phyloP scores from a whole-genome alignment of 169 alveolate species.

The Plasmodium coatneyi region DNA sequence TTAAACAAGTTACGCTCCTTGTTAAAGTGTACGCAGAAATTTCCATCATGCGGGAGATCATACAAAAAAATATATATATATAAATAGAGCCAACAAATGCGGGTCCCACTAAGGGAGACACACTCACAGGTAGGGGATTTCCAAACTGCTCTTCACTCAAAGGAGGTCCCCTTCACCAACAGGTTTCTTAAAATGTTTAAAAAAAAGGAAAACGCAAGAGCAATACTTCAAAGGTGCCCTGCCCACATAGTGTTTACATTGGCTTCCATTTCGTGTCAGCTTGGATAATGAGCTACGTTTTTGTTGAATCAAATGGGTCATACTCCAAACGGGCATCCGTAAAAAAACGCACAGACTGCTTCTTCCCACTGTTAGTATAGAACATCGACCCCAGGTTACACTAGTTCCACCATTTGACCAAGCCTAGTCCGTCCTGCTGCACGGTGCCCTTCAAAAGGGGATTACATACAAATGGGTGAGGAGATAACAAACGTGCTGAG shows the following conservation, averaged over 20 bases:
- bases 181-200: background rate
- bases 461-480: background rate
- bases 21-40: background rate
- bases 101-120: background rate
- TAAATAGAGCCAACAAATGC: background rate
- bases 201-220: background rate
- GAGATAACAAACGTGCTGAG: background rate
- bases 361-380: background rate
- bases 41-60: background rate
- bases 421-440: slow-evolving; percentile 68
- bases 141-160: background rate
- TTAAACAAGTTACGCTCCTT: background rate
- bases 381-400: background rate
- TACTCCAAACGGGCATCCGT: background rate
- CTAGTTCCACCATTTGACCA: slow-evolving; percentile 66
- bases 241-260: background rate
- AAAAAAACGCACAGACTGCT: background rate
- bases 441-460: slow-evolving; percentile 51
- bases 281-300: background rate
- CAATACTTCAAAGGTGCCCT: background rate
- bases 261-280: background rate
- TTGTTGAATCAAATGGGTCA: background rate
- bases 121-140: background rate
- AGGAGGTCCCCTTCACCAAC: background rate
- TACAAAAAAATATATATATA: background rate